A percentile compares a stretch with the other conserved stretches of the same genome.
These are phyloP conservation scores for Seminavis robusta DNA, from an alignment of 108 stramenopile genomes.

Conservation along the genomic window DNA sequence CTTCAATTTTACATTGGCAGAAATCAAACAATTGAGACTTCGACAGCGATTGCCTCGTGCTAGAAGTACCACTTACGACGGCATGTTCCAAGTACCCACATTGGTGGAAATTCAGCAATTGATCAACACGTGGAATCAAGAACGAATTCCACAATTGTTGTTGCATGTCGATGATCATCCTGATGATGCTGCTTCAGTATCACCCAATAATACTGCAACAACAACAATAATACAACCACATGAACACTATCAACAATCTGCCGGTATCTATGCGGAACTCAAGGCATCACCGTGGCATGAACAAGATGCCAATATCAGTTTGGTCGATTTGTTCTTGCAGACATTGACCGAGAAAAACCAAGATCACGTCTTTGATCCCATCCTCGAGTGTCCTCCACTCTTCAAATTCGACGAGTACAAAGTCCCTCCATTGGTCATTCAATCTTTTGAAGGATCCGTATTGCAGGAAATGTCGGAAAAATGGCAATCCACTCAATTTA, in stretches of 20 bases:
- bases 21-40: conserved; percentile 51
- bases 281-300: conserved; percentile 10
- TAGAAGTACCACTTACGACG: conserved; percentile 39
- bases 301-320: conserved; percentile 12
- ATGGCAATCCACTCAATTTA: conserved; percentile 23
- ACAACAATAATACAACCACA: not conserved
- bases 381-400: not conserved
- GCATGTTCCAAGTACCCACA: conserved; percentile 59
- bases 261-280: conserved; percentile 10
- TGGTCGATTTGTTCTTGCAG: conserved; percentile 10
- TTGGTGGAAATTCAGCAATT: conserved; percentile 59
- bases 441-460: conserved; percentile 40
- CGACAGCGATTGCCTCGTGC: conserved; percentile 34
- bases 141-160: conserved; percentile 16
- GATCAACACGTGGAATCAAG: conserved; percentile 52
- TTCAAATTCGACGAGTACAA: conserved; percentile 35
- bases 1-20: conserved; percentile 61
- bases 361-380: not conserved
- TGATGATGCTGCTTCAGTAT: not conserved
- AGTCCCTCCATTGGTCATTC: conserved; percentile 50
- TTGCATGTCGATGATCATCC: not conserved
- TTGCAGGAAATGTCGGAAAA: conserved; percentile 24
- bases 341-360: conserved; percentile 4
- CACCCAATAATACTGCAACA: not conserved
- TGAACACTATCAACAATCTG: not conserved